Evolutionary conservation across 306 rosid species (phyloP), one percentile per base, ranked within the genome.

Genomic region (Pterocarpus santalinus): DNA sequence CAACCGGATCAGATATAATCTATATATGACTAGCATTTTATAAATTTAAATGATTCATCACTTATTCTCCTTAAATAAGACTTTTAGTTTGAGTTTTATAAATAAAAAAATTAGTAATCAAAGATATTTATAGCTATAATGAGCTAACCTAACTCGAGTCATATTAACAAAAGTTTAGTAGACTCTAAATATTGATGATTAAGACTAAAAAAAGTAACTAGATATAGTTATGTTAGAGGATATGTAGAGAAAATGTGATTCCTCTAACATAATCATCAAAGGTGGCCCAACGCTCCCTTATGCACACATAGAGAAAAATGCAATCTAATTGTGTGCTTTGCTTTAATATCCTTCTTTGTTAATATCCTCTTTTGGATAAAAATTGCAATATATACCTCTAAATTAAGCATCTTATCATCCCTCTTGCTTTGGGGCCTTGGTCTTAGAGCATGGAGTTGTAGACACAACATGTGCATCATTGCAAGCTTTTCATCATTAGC

Each of bases 391-490:
- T 52, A 69, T 55, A 2, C 6, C 53, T 69, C 74, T 73, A 85
- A 85, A 76, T 65, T 49, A 65, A 71, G 52, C 53, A 73, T 81
- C 60, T 41, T 55, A 15, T 47, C 3, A 47, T 52, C 17, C 43
- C 74, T 61, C 62, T 77, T 81, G 75, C 76, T 78, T 68, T 55
- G 14, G 63, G 63, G 41, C 69, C 16, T 15, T 51, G 55, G 58
- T 69, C 22, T 70, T 63, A 64, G 51, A 76, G 60, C 76, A 71
- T 81, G 83, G 68, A 72, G 72, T 36, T 82, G 67, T 46, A 62
- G 81, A 82, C 88, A 82, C 34, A 58, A 16, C 86, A 86, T 78
- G 89, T 82, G 84, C 76, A 62, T 70, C 17, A 74, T 57, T 58
- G 72, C 15, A 64, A 52, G 64, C 39, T 70, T 75, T 75, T 75